These are phyloP conservation scores for Exsudoporus floridanus DNA, from an alignment of 1,284 basidiomycete genomes.

Conservation along the genomic window DNA sequence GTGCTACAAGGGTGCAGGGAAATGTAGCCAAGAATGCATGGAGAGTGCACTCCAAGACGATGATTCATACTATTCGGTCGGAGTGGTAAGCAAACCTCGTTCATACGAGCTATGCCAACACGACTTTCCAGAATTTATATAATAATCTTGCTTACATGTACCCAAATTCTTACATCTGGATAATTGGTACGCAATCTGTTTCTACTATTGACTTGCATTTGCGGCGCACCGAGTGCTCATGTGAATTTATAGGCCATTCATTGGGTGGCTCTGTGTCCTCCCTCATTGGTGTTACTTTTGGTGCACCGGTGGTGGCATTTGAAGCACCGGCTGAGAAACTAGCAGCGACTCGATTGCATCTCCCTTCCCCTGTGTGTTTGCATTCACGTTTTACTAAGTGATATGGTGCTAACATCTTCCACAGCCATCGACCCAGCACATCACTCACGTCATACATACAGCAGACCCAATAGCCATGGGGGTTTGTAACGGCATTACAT, in stretches of 20 bases:
- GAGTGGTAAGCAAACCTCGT: conserved; percentile 46
- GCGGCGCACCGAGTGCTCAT: background rate
- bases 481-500: conserved; percentile 57
- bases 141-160: conserved; percentile 82
- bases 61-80: conserved; percentile 76
- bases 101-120: background rate
- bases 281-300: conserved; percentile 80
- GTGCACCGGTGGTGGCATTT: conserved; percentile 80
- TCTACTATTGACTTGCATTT: background rate
- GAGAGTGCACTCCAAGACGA: conserved; percentile 74
- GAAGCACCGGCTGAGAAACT: conserved; percentile 80
- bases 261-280: conserved; percentile 83
- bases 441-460: conserved; percentile 73
- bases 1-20: conserved; percentile 68
- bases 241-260: conserved; percentile 49
- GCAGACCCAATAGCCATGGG: conserved; percentile 72
- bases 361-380: conserved; percentile 54
- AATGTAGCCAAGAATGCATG: conserved; percentile 74
- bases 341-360: conserved; percentile 75
- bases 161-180: conserved; percentile 80
- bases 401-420: background rate
- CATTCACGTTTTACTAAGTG: background rate
- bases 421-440: conserved; percentile 56
- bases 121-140: conserved; percentile 58
- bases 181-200: conserved; percentile 43